Evolutionary conservation across 768 basidiomycete genomes (phyloP).

Genomic region (Kwoniella botswanensis): DNA sequence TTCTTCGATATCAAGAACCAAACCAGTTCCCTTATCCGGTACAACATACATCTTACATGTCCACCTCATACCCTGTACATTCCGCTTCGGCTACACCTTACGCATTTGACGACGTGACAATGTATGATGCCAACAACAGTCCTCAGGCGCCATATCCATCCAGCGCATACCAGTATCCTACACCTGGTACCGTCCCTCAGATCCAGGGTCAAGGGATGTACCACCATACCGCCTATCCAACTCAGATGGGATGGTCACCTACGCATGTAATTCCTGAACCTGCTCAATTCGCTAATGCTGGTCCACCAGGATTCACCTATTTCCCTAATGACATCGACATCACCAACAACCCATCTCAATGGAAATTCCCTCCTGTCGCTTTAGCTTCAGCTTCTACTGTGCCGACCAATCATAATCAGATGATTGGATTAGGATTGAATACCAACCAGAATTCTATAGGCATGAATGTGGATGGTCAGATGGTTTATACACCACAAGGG

Average conservation of each 20-base stretch:
- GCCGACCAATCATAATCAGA: not conserved
- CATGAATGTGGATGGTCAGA: slow-evolving; percentile 12
- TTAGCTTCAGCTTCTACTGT: not conserved
- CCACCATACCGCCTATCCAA: not conserved
- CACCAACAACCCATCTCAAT: not conserved
- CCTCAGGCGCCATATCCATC: slow-evolving; percentile 15
- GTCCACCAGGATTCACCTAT: slow-evolving; percentile 50
- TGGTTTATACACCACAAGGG: slow-evolving; percentile 11
- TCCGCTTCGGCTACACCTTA: not conserved
- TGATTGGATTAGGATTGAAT: slow-evolving; percentile 15
- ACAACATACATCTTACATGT: slow-evolving; percentile 5
- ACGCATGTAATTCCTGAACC: slow-evolving; percentile 29
- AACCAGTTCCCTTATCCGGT: slow-evolving; percentile 4
- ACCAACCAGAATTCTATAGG: not conserved
- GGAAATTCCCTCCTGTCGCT: not conserved
- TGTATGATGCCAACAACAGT: slow-evolving; percentile 18
- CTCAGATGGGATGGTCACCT: slow-evolving; percentile 17
- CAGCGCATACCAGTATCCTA: slow-evolving; percentile 14
- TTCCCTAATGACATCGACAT: slow-evolving; percentile 13
- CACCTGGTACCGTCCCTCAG: not conserved
- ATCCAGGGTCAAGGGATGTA: slow-evolving; percentile 4
- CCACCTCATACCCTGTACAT: slow-evolving; percentile 2
- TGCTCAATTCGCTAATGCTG: slow-evolving; percentile 52
- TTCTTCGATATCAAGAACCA: slow-evolving; percentile 47
- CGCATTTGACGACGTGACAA: slow-evolving; percentile 15